These are phyloP conservation scores for Setaria viridis DNA, from an alignment of 202 grass and related monocot species.

Conservation along the genomic window DNA sequence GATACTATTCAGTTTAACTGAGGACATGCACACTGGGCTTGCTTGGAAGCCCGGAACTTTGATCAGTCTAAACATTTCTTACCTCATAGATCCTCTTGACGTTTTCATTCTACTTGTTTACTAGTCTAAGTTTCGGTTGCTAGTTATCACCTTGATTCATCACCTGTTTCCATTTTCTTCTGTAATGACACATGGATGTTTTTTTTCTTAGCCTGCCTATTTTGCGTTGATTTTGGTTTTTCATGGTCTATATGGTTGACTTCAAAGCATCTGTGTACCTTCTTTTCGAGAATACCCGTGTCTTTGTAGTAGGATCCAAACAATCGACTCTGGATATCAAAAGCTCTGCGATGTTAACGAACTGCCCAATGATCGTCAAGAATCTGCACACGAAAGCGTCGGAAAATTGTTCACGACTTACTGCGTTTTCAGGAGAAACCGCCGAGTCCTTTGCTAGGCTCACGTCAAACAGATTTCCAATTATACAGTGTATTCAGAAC, in stretches of 20 bases:
- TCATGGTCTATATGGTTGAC: neutral
- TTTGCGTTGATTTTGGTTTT: neutral
- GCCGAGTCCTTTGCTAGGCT: too few species aligned
- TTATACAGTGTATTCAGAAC: too few species aligned
- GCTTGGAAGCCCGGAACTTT: neutral
- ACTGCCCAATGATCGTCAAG: neutral
- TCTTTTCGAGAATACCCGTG: neutral
- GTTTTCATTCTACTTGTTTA: constrained; percentile 30
- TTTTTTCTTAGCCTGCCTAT: neutral
- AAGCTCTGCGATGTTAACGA: neutral
- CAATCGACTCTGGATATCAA: neutral
- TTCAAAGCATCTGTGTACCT: neutral
- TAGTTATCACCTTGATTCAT: neutral
- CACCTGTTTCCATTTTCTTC: neutral
- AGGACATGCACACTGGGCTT: constrained; percentile 17
- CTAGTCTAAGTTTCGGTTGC: neutral
- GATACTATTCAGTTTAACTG: constrained; percentile 36
- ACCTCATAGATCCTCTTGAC: neutral
- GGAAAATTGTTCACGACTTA: neutral
- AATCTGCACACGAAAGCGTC: neutral
- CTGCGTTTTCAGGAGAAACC: too few species aligned
- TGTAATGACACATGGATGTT: constrained; percentile 1
- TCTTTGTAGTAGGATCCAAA: neutral
- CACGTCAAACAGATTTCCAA: too few species aligned
- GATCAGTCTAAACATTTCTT: constrained; percentile 27